Evolutionary conservation across 768 basidiomycete species (phyloP).

Genomic region (Trametes punicea): DNA sequence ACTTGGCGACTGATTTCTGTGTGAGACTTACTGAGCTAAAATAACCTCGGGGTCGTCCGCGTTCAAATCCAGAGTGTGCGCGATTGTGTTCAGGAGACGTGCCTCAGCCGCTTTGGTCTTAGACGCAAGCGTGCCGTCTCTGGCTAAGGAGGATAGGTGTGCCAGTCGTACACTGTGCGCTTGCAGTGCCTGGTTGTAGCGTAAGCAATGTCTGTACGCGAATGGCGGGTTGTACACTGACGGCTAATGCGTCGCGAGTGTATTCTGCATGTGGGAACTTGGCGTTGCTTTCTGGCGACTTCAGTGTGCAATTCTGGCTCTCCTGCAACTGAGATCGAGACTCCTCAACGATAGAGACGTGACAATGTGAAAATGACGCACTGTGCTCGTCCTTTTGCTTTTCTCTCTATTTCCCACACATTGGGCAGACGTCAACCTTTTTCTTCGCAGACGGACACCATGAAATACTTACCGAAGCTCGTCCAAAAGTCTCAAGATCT

Average conservation of each 20-base stretch:
- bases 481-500: neutral
- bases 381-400: neutral
- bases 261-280: constrained; percentile 1
- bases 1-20: too few relatives aligned
- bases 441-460: neutral
- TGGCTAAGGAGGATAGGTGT: neutral
- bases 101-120: neutral
- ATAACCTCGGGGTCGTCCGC: constrained; percentile 1
- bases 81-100: constrained; percentile 1
- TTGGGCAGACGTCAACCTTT: too few relatives aligned
- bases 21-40: neutral
- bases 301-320: neutral
- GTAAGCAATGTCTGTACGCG: neutral
- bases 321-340: neutral
- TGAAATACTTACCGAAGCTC: constrained; percentile 1
- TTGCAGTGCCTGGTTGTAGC: constrained; percentile 11
- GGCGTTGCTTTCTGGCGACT: neutral
- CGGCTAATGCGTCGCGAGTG: constrained; percentile 14
- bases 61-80: neutral
- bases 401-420: neutral
- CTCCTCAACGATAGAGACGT: too few relatives aligned
- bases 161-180: constrained; percentile 7
- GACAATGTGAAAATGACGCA: neutral
- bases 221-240: neutral
- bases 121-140: neutral